These are phyloP conservation scores for Fragaria vesca DNA, from an alignment of 306 rosid genomes.

Conservation along the genomic window DNA sequence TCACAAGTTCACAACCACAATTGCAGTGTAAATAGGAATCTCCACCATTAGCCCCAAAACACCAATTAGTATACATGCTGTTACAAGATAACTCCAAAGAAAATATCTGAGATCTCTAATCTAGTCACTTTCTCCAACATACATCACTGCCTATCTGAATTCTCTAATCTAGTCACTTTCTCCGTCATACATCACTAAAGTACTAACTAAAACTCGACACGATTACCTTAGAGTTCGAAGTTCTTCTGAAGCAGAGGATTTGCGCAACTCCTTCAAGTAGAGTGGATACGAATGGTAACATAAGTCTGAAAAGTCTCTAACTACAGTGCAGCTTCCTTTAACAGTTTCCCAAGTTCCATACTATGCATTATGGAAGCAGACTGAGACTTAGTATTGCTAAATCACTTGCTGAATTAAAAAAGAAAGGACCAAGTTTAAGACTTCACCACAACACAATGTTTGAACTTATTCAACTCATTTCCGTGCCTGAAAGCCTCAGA, in stretches of 20 bases:
- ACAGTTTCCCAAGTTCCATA: conserved; percentile 90
- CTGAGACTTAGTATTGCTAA: not conserved
- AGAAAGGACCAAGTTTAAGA: conserved; percentile 10
- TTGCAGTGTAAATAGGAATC: conserved; percentile 63
- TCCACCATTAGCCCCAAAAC: conserved; percentile 60
- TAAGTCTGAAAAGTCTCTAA: conserved; percentile 80
- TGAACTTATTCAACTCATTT: conserved; percentile 52
- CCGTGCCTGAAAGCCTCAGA: conserved; percentile 81
- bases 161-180: not conserved
- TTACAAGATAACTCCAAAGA: conserved; percentile 32
- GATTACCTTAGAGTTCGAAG: conserved; percentile 56
- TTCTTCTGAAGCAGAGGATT: conserved; percentile 52
- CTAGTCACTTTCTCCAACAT: too few relatives aligned
- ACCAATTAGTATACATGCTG: conserved; percentile 59
- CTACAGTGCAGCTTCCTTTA: conserved; percentile 79
- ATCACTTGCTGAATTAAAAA: conserved; percentile 10
- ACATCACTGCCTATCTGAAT: not conserved
- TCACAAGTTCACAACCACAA: conserved; percentile 43
- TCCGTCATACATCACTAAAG: not conserved
- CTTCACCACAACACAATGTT: conserved; percentile 60
- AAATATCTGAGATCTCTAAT: not conserved
- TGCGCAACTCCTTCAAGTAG: conserved; percentile 72
- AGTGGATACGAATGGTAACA: conserved; percentile 72
- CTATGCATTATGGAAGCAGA: conserved; percentile 28
- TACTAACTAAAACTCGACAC: not conserved